Evolutionary conservation across 805 yeast species (phyloP).

Genomic region (Candida palmyrensis): DNA sequence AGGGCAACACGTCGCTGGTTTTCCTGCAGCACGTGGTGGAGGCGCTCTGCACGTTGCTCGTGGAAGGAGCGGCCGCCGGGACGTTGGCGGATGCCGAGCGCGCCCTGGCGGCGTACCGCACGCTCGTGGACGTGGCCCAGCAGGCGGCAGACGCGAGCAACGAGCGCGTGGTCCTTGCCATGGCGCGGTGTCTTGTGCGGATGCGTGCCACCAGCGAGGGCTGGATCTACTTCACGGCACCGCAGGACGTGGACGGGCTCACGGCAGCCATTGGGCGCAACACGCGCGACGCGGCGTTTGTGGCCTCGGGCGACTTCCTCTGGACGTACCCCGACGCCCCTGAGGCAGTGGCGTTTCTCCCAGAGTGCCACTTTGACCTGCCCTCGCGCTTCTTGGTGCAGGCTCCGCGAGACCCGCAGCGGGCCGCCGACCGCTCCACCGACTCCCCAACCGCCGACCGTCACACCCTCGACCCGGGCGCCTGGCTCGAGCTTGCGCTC

Average conservation of each 20-base stretch:
- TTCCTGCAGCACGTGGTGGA: too few relatives aligned
- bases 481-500: constrained; percentile 49
- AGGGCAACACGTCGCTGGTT: too few relatives aligned
- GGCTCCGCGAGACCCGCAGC: too few relatives aligned
- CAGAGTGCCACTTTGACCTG: constrained; percentile 33
- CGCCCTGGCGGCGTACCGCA: too few relatives aligned
- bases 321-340: constrained; percentile 64
- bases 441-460: not conserved
- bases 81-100: too few relatives aligned
- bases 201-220: constrained; percentile 45
- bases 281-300: constrained; percentile 19
- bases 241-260: constrained; percentile 61
- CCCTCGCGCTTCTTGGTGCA: too few relatives aligned
- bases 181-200: constrained; percentile 50
- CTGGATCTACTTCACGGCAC: constrained; percentile 44
- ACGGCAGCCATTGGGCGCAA: constrained; percentile 56
- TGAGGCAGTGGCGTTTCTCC: constrained; percentile 46
- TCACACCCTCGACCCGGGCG: constrained; percentile 38
- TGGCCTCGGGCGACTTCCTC: constrained; percentile 14
- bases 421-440: too few relatives aligned
- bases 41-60: too few relatives aligned
- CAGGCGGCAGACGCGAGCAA: too few relatives aligned
- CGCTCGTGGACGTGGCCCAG: too few relatives aligned
- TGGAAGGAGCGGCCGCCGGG: too few relatives aligned
- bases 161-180: too few relatives aligned